Base-by-base conservation (phyloP, 2,329 filamentous ascomycete species). In the Trichoderma harzianum region DNA sequence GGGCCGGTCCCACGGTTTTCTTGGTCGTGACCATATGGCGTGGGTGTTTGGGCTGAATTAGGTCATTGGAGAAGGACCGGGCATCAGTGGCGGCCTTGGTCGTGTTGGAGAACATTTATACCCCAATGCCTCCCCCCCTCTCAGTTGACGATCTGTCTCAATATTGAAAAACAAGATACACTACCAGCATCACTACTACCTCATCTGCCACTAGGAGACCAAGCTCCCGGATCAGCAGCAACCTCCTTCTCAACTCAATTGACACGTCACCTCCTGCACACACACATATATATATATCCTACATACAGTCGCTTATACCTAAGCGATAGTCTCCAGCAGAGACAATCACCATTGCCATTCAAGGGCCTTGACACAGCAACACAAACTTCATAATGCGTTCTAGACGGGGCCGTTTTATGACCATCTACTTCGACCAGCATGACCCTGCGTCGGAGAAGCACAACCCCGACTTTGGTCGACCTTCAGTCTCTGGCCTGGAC, bases 371-470 rank as follows among this genome's bases (percentile, higher is more conserved):
- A 57, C 39, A 43, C 5, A 8, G 18, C 14, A 32, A 28, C n/a
- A 26, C 18, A 51, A 4, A 11, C 7, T 34, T 58, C 66, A 69
- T 32, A 51, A 69, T 69, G 66, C 57, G 55, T 66, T 39, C 55
- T 66, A 76, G 75, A 71, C 73, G 64, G 72, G 61, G 58, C 24
- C 74, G 71, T 53, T 77, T 76, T 70, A 75, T 76, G 73, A 79
- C 78, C 51, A 80, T 85, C 67, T 76, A 76, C 63, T 85, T 85
- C 74, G 84, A 85, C 77, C 75, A 83, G 72, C 80, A 83, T 71
- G 81, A 84, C 62, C 82, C 82, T n/a, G 76, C 78, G 65, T 78
- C 79, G 12, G 83, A 83, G 70, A 83, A 82, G 73, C 74, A 76
- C 65, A 74, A 73, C 21, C 72, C 74, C 5, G 75, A 75, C 24